phyloP scores from a whole-genome alignment of 164 flowering plant genomes.

The Vitis amurensis region DNA sequence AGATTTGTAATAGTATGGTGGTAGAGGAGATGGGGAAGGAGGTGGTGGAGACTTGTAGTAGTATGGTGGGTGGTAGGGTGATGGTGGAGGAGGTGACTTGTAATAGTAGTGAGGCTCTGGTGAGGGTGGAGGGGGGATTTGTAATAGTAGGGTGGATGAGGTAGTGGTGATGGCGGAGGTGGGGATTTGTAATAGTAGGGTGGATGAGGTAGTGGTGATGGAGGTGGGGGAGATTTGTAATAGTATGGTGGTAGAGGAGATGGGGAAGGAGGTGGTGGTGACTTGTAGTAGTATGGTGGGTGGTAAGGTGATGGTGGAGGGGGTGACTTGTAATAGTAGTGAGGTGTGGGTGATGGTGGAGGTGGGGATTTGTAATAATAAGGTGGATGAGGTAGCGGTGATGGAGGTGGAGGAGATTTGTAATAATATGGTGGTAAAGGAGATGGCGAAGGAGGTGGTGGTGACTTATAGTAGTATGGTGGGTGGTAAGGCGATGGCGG shows the following conservation, averaged over 20 bases:
- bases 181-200: too few species aligned
- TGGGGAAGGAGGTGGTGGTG: conserved; percentile 30
- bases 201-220: too few species aligned
- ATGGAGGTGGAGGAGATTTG: conserved; percentile 21
- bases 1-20: conserved; percentile 14
- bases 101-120: not conserved
- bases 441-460: not conserved
- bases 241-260: conserved; percentile 20
- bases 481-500: not conserved
- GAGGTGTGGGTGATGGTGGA: conserved; percentile 4
- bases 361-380: conserved; percentile 27
- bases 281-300: conserved; percentile 25
- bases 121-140: conserved; percentile 12
- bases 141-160: not conserved
- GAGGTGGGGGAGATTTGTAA: conserved; percentile 38
- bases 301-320: conserved; percentile 16
- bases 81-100: conserved; percentile 22
- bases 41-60: conserved; percentile 1
- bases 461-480: not conserved
- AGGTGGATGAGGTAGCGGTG: not conserved
- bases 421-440: conserved; percentile 4
- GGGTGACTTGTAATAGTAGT: not conserved
- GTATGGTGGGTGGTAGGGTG: not conserved
- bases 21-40: too few species aligned
- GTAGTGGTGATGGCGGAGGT: too few species aligned